Conservation (phyloP, 768 basidiomycete genomes). For the Leccinum truebloodii region DNA sequence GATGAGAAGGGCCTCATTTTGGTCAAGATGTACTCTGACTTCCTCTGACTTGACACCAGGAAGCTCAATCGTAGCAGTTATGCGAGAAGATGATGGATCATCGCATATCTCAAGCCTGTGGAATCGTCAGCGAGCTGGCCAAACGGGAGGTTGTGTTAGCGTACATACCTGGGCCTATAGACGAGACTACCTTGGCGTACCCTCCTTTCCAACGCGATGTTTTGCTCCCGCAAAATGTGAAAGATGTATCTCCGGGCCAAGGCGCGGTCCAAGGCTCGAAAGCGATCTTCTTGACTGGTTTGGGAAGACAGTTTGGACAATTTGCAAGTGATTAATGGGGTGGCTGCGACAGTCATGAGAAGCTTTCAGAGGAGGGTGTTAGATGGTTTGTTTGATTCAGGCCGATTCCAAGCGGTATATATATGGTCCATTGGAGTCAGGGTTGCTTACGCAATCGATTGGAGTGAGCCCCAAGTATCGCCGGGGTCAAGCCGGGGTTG, state of each 20-base stretch:
- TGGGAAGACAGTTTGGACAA: constrained; percentile 35
- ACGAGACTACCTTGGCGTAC: constrained; percentile 30
- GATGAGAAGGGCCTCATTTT: constrained; percentile 31
- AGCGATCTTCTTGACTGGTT: constrained; percentile 25
- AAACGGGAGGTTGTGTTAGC: constrained; percentile 4
- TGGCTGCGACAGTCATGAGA: constrained; percentile 27
- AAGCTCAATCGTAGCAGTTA: constrained; percentile 40
- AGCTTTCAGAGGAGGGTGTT: neutral
- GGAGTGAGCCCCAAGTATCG: too few relatives aligned
- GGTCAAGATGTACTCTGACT: constrained; percentile 36
- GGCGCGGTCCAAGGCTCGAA: constrained; percentile 33
- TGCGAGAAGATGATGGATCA: constrained; percentile 32
- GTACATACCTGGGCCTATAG: constrained; percentile 33
- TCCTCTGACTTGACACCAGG: constrained; percentile 41
- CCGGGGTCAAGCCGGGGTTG: too few relatives aligned
- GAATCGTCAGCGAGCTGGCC: constrained; percentile 15
- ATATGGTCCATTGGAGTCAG: neutral
- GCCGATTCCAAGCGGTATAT: neutral
- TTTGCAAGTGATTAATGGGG: constrained; percentile 23
- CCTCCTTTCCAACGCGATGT: constrained; percentile 19
- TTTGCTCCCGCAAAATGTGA: constrained; percentile 25
- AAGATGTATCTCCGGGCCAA: constrained; percentile 33
- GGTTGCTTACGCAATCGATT: neutral
- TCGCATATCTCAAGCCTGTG: constrained; percentile 43
- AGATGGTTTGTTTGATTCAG: neutral